Percentiles rank a stretch among this genome's conserved stretches.
phyloP scores from a whole-genome alignment of 805 yeast genomes.

The Yueomyces sp. region DNA sequence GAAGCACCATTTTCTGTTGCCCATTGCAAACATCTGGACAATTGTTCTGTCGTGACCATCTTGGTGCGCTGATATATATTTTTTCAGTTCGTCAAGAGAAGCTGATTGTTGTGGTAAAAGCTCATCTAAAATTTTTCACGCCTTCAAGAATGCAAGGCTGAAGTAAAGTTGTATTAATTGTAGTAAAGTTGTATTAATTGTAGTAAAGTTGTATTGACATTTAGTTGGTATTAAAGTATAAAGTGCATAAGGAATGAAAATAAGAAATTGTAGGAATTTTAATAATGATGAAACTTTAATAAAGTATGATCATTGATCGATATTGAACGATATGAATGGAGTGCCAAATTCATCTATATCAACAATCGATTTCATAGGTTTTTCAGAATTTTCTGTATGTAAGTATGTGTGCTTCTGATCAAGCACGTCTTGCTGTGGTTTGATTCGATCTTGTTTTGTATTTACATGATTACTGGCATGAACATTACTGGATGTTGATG shows the following conservation, averaged over 20 bases:
- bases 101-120: background rate
- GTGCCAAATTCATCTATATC: background rate
- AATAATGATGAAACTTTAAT: background rate
- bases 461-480: too few species aligned
- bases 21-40: constrained; percentile 24
- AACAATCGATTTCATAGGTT: background rate
- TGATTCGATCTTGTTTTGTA: too few species aligned
- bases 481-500: too few species aligned
- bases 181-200: background rate
- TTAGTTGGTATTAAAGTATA: background rate
- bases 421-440: too few species aligned
- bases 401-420: too few species aligned
- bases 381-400: too few species aligned
- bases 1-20: constrained; percentile 27
- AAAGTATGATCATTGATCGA: background rate
- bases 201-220: background rate
- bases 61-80: background rate
- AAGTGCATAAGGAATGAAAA: background rate
- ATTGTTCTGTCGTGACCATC: constrained; percentile 1
- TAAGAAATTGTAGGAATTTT: background rate
- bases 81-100: background rate
- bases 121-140: too few species aligned
- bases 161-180: background rate
- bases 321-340: background rate
- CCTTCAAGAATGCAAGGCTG: background rate